phyloP scores from a whole-genome alignment of 208 protist species.

The Acanthamoeba triangularis region DNA sequence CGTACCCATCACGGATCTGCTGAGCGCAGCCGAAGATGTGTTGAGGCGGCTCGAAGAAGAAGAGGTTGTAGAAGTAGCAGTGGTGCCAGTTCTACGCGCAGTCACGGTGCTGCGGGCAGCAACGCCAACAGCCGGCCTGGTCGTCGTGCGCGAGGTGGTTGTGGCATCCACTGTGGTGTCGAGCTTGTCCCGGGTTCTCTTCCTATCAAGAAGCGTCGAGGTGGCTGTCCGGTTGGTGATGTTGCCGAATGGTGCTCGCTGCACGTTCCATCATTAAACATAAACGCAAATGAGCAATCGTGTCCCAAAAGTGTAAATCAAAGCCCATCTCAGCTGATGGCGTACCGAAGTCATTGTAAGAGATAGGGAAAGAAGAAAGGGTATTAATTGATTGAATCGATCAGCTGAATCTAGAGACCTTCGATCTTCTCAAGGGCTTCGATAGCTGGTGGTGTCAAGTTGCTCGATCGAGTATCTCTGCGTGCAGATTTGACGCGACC shows the following conservation, averaged over 20 bases:
- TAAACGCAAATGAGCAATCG: neutral
- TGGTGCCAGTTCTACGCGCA: neutral
- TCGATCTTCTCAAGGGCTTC: neutral
- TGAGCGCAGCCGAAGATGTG: conserved; percentile 25
- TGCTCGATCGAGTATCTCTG: neutral
- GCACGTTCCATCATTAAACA: neutral
- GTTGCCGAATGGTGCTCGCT: neutral
- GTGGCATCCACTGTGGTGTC: conserved; percentile 15
- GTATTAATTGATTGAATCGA: neutral
- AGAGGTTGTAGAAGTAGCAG: neutral
- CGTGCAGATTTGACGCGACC: neutral
- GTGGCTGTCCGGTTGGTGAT: neutral
- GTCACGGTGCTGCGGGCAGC: neutral
- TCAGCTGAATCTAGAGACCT: neutral
- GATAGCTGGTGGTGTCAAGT: neutral
- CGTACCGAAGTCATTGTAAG: neutral
- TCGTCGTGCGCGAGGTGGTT: neutral
- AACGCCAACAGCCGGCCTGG: neutral
- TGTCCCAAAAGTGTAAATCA: too few species aligned
- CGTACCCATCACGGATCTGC: neutral
- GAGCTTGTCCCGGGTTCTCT: neutral
- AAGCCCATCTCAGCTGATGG: too few species aligned
- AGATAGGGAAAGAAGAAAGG: neutral
- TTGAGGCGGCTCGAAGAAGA: neutral
- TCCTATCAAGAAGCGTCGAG: neutral